phyloP scores from a whole-genome alignment of 2,329 filamentous ascomycete genomes.

The Phyllosticta ampelicida region DNA sequence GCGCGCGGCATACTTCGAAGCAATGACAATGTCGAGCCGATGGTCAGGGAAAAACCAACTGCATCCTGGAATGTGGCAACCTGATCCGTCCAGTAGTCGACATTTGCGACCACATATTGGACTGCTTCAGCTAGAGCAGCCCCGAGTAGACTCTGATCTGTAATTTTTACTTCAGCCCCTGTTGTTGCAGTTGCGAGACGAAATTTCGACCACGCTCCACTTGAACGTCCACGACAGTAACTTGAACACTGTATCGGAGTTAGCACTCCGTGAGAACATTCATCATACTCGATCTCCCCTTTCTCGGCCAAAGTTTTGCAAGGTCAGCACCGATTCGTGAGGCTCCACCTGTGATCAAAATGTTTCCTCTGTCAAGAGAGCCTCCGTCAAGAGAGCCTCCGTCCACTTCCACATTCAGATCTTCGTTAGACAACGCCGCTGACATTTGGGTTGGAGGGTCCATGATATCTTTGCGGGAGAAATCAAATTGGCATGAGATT shows the following conservation, averaged over 20 bases:
- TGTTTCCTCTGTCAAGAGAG: background rate
- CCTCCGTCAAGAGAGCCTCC: background rate
- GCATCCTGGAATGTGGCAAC: constrained; percentile 22
- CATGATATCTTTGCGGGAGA: background rate
- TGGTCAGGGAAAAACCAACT: constrained; percentile 16
- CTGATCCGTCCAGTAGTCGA: constrained; percentile 21
- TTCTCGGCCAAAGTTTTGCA: constrained; percentile 1
- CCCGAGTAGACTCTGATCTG: no score
- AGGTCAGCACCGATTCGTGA: constrained; percentile 1
- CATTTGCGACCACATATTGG: constrained; percentile 23
- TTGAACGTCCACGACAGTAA: constrained; percentile 19
- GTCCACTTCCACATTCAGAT: background rate
- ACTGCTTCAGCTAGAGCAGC: constrained; percentile 10
- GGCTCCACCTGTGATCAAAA: constrained; percentile 4
- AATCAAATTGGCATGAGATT: background rate
- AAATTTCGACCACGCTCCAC: constrained; percentile 12
- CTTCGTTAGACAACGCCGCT: background rate
- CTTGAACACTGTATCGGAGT: constrained; percentile 13
- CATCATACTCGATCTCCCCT: background rate
- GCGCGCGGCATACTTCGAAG: constrained; percentile 21
- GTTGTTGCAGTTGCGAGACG: constrained; percentile 12
- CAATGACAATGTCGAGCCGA: constrained; percentile 23
- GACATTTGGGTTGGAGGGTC: background rate
- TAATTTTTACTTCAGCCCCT: constrained; percentile 9
- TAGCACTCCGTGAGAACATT: background rate